A percentile compares a stretch with the other conserved stretches of the same genome.
phyloP scores from a whole-genome alignment of 352 stramenopile genomes.

The Phytophthora niederhauseri region DNA sequence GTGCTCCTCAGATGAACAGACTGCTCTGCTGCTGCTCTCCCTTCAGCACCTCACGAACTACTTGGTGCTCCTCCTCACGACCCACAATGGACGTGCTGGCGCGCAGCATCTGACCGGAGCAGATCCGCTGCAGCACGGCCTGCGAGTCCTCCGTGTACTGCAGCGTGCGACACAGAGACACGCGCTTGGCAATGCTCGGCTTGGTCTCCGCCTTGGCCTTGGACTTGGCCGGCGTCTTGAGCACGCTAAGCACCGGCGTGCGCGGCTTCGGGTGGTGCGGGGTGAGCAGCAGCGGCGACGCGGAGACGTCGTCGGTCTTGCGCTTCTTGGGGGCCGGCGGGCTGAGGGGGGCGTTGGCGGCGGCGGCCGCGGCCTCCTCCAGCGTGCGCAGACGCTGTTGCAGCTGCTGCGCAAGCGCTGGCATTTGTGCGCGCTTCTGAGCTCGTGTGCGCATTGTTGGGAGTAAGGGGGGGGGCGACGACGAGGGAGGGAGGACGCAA shows the following conservation, averaged over 20 bases:
- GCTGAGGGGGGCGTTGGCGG: conserved; percentile 9
- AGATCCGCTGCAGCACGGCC: conserved; percentile 41
- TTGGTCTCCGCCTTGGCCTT: conserved; percentile 13
- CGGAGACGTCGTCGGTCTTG: conserved; percentile 26
- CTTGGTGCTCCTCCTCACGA: conserved; percentile 42
- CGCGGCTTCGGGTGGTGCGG: conserved; percentile 25
- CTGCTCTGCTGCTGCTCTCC: conserved; percentile 24
- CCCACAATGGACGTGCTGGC: conserved; percentile 42
- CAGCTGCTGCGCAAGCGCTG: conserved; percentile 24
- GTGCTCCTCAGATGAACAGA: conserved; percentile 65
- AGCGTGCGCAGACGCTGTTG: conserved; percentile 20
- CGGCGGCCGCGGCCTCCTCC: conserved; percentile 1
- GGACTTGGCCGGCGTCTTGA: conserved; percentile 15
- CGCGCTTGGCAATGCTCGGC: conserved; percentile 9
- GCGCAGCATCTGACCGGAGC: conserved; percentile 27
- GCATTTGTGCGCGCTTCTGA: conserved; percentile 28
- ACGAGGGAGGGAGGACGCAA: conserved; percentile 1
- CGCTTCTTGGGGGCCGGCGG: conserved; percentile 32
- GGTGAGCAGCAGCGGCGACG: conserved; percentile 28
- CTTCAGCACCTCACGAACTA: conserved; percentile 42
- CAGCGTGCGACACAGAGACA: conserved; percentile 19
- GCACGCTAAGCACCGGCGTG: background rate
- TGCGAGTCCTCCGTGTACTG: conserved; percentile 27
- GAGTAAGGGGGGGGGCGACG: background rate
- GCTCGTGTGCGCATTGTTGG: conserved; percentile 34